Base-by-base conservation (phyloP, 345 rosid species). In the Moricandia moricandioides region DNA sequence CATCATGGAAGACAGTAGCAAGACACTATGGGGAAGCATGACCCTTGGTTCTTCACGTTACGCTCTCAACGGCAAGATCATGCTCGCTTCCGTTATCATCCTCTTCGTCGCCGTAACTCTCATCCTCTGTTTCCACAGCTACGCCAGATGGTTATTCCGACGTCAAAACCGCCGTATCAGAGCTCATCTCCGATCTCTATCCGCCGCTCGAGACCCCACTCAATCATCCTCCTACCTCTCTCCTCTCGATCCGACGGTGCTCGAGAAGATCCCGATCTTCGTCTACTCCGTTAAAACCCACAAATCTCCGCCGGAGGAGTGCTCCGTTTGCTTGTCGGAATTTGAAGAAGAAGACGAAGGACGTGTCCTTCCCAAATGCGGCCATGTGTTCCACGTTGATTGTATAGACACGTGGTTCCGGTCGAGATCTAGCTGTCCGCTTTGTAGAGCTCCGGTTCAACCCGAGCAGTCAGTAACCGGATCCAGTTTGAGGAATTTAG, bases 351-450 rank as follows among this genome's bases (percentile, higher is more conserved):
- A 85, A 7, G 97, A 94, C 66, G 73, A 65, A 71, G 97, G 85
- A 69, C 89, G 96, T 71, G 83, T 74, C 49, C 75, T 94, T 67
- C 95, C 96, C 18, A 75, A 76, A 30, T 93, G 98, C 33, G 82
- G 82, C 26, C 98, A 93, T 70, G 73, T 81, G 55, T 94, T 94
- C 67, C 98, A 94, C 33, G 86, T 82, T 1, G 97, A 85, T 2
- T 94, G 97, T 74, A 90, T 91, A n/a, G 96, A 94, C 71, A 85
- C 83, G 86, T 94, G 98, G 97, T 90, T 94, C 64, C 73, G 71
- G 47, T 83, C 91, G 11, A 92, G 89, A 77, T 84, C 90, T 10
- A 91, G 84, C 14, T 93, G 97, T 69, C 98, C 97, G 5, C 82
- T 94, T 65, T 94, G 98, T 62, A 84, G 98, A 47, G 83, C 86